Percentiles rank a stretch among this genome's conserved stretches.
Conservation (phyloP, 805 yeast species). For the Metschnikowia gruessii region DNA sequence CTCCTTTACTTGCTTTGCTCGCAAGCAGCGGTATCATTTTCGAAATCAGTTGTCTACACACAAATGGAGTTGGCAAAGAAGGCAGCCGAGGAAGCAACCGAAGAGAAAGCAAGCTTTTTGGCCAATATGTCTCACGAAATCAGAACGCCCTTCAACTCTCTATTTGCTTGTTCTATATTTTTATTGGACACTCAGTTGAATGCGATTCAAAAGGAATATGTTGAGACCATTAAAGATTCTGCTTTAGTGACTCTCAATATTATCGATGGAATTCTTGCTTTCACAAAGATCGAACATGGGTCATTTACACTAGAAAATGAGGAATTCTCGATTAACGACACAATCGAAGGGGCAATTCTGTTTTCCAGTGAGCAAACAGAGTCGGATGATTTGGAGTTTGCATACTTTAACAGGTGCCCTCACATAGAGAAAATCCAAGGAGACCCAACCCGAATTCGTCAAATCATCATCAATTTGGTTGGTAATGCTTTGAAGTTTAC, state of each 20-base stretch:
- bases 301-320: constrained; percentile 44
- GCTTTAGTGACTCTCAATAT: constrained; percentile 52
- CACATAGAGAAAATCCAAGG: constrained; percentile 41
- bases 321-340: constrained; percentile 44
- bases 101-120: constrained; percentile 52
- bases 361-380: constrained; percentile 48
- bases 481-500: constrained; percentile 57
- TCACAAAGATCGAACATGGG: constrained; percentile 55
- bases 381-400: constrained; percentile 43
- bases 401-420: constrained; percentile 41
- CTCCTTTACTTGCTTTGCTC: constrained; percentile 44
- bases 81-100: constrained; percentile 51
- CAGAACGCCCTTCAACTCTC: constrained; percentile 53
- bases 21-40: constrained; percentile 52
- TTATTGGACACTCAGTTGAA: constrained; percentile 47
- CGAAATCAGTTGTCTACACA: constrained; percentile 44
- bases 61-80: constrained; percentile 45
- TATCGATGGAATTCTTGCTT: constrained; percentile 53
- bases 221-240: constrained; percentile 48
- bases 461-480: constrained; percentile 48
- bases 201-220: constrained; percentile 47
- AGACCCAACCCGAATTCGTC: constrained; percentile 50
- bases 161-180: constrained; percentile 47
- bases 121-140: constrained; percentile 58
- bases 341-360: constrained; percentile 48